Conservation (phyloP, 2,329 filamentous ascomycete genomes). For the Huntiella decipiens region DNA sequence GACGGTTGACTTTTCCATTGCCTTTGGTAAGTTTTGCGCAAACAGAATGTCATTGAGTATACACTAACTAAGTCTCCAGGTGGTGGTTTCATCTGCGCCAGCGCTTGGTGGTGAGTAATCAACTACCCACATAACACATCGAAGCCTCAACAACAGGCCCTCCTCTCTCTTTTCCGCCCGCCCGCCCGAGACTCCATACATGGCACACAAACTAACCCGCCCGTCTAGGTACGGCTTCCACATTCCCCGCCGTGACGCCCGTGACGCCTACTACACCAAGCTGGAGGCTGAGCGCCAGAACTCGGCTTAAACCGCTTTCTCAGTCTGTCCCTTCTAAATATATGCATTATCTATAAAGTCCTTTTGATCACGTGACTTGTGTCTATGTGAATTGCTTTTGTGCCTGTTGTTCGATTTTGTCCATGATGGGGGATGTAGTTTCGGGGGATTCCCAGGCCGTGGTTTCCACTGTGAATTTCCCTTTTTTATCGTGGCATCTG, state of each 20-base stretch:
- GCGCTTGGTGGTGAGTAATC: slow-evolving; percentile 34
- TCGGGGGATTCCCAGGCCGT: slow-evolving; percentile 36
- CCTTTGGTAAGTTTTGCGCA: slow-evolving; percentile 28
- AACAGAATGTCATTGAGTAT: not conserved
- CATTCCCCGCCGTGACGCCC: slow-evolving; percentile 37
- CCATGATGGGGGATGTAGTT: slow-evolving; percentile 10
- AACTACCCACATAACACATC: not conserved
- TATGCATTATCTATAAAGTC: slow-evolving; percentile 1
- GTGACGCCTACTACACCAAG: slow-evolving; percentile 39
- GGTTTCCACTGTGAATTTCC: slow-evolving; percentile 41
- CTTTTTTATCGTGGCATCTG: slow-evolving; percentile 40
- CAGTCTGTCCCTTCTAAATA: not conserved
- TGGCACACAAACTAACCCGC: not conserved
- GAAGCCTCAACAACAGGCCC: not conserved
- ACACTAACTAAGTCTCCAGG: slow-evolving; percentile 20
- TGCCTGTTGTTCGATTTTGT: slow-evolving; percentile 8
- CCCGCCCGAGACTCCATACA: not conserved
- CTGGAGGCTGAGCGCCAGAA: slow-evolving; percentile 35
- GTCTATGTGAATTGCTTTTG: slow-evolving; percentile 5
- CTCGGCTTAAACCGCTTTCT: slow-evolving; percentile 13
- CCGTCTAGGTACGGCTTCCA: slow-evolving; percentile 39
- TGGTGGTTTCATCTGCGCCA: slow-evolving; percentile 34
- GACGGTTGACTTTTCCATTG: slow-evolving; percentile 35
- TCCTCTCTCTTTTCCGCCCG: not conserved
- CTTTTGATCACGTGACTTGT: not conserved